Percentiles rank a stretch among this genome's conserved stretches.
Evolutionary conservation across 179 eudicot genomes (phyloP).

Genomic region (Carnegiea gigantea): DNA sequence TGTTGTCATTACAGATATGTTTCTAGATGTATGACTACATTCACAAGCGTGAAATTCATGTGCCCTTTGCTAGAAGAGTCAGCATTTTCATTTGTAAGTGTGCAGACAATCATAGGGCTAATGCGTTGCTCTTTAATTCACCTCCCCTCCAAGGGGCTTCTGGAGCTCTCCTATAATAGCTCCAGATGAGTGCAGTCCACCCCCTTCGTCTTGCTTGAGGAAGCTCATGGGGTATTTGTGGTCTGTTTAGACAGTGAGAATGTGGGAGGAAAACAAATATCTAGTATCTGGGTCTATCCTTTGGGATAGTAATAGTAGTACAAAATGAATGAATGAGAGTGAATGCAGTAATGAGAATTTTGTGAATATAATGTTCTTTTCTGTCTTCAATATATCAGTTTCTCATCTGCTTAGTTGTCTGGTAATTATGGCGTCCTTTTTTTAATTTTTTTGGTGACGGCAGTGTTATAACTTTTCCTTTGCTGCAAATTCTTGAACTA

Average conservation of each 20-base stretch:
- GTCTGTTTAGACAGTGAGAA: background rate
- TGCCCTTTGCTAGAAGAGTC: too few relatives aligned
- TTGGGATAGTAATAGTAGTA: background rate
- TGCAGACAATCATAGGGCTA: too few relatives aligned
- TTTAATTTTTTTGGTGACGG: background rate
- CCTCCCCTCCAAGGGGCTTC: background rate
- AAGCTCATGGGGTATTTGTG: background rate
- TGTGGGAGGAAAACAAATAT: background rate
- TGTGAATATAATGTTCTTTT: background rate
- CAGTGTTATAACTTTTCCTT: background rate
- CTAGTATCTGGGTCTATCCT: background rate
- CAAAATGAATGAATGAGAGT: background rate
- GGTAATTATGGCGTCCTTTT: background rate
- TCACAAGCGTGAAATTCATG: too few relatives aligned
- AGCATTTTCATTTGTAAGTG: too few relatives aligned
- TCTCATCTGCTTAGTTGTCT: background rate
- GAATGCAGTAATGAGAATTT: background rate
- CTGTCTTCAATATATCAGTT: background rate
- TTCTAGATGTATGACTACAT: too few relatives aligned
- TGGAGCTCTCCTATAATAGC: background rate
- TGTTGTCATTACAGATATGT: too few relatives aligned
- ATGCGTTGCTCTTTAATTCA: background rate
- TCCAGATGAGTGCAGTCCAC: background rate
- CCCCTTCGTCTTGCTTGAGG: background rate
- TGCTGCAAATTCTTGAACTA: constrained; percentile 6